phyloP scores from a whole-genome alignment of 2,329 filamentous ascomycete species.

The Fusarium praegraminearum region DNA sequence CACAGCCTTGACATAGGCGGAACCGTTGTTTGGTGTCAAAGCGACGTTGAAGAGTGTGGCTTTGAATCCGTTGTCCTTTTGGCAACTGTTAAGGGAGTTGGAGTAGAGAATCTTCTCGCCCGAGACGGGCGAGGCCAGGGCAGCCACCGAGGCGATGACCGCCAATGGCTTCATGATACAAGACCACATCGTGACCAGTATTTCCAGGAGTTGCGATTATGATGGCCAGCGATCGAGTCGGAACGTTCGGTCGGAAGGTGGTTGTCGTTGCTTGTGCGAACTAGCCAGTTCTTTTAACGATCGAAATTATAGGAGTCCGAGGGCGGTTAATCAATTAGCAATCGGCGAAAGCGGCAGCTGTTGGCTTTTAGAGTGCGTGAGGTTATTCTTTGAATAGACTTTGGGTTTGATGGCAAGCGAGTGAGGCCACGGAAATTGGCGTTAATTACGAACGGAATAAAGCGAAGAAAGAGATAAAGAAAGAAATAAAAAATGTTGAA shows the following conservation, averaged over 20 bases:
- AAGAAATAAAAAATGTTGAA: constrained; percentile 21
- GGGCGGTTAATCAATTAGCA: constrained; percentile 1
- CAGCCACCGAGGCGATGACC: constrained; percentile 59
- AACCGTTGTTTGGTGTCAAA: constrained; percentile 80
- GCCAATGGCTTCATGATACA: constrained; percentile 59
- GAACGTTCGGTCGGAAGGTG: constrained; percentile 8
- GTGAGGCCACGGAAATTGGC: constrained; percentile 35
- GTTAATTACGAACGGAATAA: constrained; percentile 39
- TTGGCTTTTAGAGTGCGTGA: constrained; percentile 32
- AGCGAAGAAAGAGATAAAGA: constrained; percentile 35
- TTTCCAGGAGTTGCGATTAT: constrained; percentile 10
- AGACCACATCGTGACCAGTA: constrained; percentile 60
- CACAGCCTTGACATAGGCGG: constrained; percentile 78
- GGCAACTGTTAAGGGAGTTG: constrained; percentile 86
- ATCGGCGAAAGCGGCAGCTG: constrained; percentile 7
- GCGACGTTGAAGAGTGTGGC: constrained; percentile 89
- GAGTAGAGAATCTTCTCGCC: constrained; percentile 80
- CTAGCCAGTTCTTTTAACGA: constrained; percentile 1
- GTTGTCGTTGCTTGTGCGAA: constrained; percentile 11
- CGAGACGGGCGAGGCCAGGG: constrained; percentile 61
- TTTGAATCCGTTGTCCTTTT: constrained; percentile 85
- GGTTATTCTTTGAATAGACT: constrained; percentile 22
- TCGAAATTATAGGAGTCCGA: background rate
- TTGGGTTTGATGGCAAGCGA: constrained; percentile 37
- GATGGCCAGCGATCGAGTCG: constrained; percentile 8